A percentile compares a stretch with the other conserved stretches of the same genome.
Conservation (phyloP, 2,329 filamentous ascomycete genomes). For the Penicillium sp. region DNA sequence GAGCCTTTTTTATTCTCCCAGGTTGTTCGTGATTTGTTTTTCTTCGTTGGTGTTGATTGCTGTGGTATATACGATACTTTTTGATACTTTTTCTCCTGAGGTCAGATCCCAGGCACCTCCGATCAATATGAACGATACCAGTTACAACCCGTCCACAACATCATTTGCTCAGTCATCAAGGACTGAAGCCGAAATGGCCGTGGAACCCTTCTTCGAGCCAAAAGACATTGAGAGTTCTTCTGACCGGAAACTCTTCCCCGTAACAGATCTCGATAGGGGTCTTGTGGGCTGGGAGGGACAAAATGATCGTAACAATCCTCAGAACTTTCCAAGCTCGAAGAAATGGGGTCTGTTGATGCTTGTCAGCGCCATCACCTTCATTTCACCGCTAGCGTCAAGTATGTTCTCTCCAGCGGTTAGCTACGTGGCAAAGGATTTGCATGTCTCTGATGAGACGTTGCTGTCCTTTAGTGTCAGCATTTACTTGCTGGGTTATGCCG, state of each 20-base stretch:
- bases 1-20: neutral
- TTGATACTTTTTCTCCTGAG: neutral
- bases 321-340: constrained; percentile 49
- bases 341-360: constrained; percentile 31
- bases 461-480: constrained; percentile 34
- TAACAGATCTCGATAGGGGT: constrained; percentile 52
- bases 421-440: constrained; percentile 26
- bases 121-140: neutral
- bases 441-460: constrained; percentile 23
- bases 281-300: constrained; percentile 62
- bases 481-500: constrained; percentile 32
- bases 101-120: neutral
- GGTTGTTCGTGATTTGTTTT: neutral
- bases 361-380: constrained; percentile 31
- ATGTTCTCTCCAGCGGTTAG: constrained; percentile 33
- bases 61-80: neutral
- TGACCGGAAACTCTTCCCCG: neutral
- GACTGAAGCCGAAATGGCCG: neutral
- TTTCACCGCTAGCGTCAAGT: constrained; percentile 35
- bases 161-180: neutral
- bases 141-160: neutral
- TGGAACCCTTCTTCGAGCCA: neutral
- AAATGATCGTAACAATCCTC: constrained; percentile 58
- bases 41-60: neutral
- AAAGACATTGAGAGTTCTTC: neutral